Conservation (phyloP, 2,329 filamentous ascomycete genomes). For the Stemphylium beticola region DNA sequence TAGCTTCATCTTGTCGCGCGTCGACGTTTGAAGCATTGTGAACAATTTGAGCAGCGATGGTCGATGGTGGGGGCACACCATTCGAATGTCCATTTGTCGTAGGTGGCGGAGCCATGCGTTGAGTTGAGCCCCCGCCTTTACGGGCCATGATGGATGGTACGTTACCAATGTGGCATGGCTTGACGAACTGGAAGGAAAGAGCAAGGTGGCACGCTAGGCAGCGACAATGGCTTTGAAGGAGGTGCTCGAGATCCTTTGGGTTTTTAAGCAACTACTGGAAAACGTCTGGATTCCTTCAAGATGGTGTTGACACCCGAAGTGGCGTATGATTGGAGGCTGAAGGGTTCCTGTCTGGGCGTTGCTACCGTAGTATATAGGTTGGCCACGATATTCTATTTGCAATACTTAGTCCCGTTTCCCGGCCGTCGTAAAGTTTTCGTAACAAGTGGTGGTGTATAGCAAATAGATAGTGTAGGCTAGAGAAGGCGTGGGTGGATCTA, state of each 20-base stretch:
- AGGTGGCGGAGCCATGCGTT: conserved; percentile 33
- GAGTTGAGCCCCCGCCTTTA: conserved; percentile 45
- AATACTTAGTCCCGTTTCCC: not conserved
- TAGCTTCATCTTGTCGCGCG: conserved; percentile 66
- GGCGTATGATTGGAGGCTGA: conserved; percentile 8
- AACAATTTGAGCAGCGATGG: conserved; percentile 85
- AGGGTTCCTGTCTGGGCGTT: not conserved
- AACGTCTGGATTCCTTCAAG: not conserved
- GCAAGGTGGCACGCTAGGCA: not conserved
- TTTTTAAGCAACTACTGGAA: not conserved
- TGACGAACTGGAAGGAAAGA: not conserved
- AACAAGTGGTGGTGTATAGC: not conserved
- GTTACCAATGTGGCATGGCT: conserved; percentile 36
- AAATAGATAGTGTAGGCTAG: not conserved
- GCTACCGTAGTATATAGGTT: not conserved
- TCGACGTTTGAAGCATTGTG: conserved; percentile 75
- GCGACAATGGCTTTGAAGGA: not conserved
- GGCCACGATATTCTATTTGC: not conserved
- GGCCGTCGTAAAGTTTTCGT: not conserved
- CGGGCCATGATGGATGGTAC: conserved; percentile 47
- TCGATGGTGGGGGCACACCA: conserved; percentile 66
- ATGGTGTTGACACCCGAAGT: not conserved
- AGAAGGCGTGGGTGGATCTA: conserved; percentile 6
- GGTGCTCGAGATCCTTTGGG: not conserved
- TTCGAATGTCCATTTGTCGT: conserved; percentile 27